Evolutionary conservation across 2,329 filamentous ascomycete genomes (phyloP).

Genomic region (Colletotrichum neosansevieriae): DNA sequence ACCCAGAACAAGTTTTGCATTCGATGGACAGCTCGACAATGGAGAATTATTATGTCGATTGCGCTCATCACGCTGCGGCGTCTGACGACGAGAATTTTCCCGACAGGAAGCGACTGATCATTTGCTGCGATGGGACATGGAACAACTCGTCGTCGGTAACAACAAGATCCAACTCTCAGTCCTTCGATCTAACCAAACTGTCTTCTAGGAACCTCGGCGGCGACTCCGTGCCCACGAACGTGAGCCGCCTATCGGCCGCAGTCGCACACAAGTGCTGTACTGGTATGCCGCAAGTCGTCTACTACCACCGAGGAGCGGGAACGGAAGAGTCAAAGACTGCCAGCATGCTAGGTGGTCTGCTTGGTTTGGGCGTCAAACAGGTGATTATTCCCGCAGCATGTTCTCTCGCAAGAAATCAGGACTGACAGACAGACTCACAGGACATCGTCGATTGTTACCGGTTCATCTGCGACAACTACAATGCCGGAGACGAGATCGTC

Average conservation of each 20-base stretch:
- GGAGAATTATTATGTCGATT: constrained; percentile 4
- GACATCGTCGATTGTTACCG: constrained; percentile 52
- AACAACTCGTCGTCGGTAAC: constrained; percentile 44
- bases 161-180: rapidly evolving
- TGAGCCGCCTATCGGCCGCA: constrained; percentile 50
- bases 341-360: constrained; percentile 43
- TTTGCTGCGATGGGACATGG: constrained; percentile 55
- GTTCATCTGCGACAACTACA: constrained; percentile 53
- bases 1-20: neutral
- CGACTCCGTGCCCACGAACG: constrained; percentile 45
- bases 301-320: constrained; percentile 53
- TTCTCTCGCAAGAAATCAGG: neutral
- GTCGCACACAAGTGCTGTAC: constrained; percentile 46
- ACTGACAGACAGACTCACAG: neutral
- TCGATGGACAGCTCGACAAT: neutral
- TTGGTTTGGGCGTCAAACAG: constrained; percentile 44
- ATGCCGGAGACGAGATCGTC: constrained; percentile 49
- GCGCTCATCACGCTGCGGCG: neutral
- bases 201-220: neutral
- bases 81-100: constrained; percentile 7
- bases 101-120: constrained; percentile 44
- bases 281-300: constrained; percentile 50
- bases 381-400: neutral
- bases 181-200: neutral
- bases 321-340: constrained; percentile 43